Evolutionary conservation across 2,329 filamentous ascomycete genomes (phyloP).

Genomic region (Cordyceps fumosorosea): DNA sequence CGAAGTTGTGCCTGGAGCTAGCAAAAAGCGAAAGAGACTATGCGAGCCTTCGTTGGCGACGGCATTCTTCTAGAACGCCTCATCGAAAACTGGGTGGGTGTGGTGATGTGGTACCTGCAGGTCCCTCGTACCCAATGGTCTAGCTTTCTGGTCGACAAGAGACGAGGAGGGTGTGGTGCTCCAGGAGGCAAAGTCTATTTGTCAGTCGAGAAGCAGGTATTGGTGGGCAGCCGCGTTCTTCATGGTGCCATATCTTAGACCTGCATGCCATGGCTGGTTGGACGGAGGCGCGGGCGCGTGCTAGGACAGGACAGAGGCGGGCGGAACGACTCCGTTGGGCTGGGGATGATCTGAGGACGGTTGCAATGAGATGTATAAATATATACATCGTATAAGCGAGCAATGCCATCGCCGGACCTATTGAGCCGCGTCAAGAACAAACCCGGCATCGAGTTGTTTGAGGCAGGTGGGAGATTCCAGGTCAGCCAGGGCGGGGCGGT

Average conservation of each 20-base stretch:
- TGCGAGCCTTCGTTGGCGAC: not conserved
- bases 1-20: not conserved
- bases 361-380: not conserved
- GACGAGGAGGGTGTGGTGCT: not conserved
- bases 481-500: not conserved
- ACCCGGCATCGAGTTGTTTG: not conserved
- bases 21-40: not conserved
- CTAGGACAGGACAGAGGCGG: not conserved
- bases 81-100: not conserved
- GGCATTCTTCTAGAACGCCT: conserved; percentile 3
- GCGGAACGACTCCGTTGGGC: not conserved
- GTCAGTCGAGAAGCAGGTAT: not conserved
- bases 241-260: conserved; percentile 1
- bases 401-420: not conserved
- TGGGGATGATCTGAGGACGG: not conserved
- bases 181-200: not conserved
- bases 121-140: not conserved
- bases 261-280: not conserved
- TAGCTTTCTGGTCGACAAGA: not conserved
- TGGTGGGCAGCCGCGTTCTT: not conserved
- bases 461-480: not conserved
- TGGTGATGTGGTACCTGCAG: conserved; percentile 10
- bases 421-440: not conserved
- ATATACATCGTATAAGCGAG: not conserved
- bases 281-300: not conserved